Conservation (phyloP, 331 rosid genomes). For the Quercus lobata region DNA sequence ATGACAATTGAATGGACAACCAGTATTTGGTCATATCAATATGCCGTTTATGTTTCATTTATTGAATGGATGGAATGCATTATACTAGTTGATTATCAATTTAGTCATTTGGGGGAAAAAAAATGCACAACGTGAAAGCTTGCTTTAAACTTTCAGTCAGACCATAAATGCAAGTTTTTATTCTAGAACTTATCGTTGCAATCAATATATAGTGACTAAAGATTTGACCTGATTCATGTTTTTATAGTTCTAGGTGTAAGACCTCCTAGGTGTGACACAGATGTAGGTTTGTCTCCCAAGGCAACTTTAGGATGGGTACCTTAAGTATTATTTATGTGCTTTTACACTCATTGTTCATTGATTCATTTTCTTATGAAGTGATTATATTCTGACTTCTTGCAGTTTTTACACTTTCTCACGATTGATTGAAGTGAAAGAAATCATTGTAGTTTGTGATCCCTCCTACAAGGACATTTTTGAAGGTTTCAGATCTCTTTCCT, state of each 20-base stretch:
- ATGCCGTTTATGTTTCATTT: background rate
- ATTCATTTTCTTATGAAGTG: background rate
- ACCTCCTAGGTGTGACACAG: background rate
- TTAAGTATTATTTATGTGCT: background rate
- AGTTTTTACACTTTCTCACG: conserved; percentile 74
- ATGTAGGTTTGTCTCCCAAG: background rate
- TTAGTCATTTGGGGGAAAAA: background rate
- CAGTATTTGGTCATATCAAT: background rate
- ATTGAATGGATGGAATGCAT: background rate
- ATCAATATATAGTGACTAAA: background rate
- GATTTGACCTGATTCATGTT: background rate
- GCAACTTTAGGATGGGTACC: background rate
- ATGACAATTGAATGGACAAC: background rate
- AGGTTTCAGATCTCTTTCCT: conserved; percentile 33
- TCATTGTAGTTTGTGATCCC: conserved; percentile 92
- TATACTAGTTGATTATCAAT: background rate
- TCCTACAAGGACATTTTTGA: conserved; percentile 75
- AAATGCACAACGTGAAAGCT: background rate
- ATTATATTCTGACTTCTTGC: conserved; percentile 22
- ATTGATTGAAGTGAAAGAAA: conserved; percentile 76
- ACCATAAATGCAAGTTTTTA: background rate
- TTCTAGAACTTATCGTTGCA: background rate
- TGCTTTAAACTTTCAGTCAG: background rate
- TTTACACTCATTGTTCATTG: background rate
- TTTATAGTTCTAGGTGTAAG: background rate